Evolutionary conservation across 371 early-diverging fungal genomes (phyloP).

Genomic region (Circinella umbellata): DNA sequence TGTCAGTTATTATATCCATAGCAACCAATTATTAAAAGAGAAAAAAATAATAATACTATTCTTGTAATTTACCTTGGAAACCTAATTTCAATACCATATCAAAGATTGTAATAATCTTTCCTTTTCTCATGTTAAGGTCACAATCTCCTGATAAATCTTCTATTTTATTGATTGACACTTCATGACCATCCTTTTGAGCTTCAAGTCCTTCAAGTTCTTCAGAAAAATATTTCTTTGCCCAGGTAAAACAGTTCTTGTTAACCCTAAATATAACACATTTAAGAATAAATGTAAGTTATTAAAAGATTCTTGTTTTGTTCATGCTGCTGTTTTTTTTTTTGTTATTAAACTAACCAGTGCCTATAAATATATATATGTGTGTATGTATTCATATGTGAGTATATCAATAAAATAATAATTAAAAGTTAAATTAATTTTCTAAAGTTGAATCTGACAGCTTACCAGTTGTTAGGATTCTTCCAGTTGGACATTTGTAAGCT

Average conservation of each 20-base stretch:
- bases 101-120: constrained; percentile 86
- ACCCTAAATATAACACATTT: constrained; percentile 61
- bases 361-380: background rate
- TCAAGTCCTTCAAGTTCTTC: constrained; percentile 54
- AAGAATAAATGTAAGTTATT: too few species aligned
- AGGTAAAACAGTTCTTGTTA: constrained; percentile 87
- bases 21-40: background rate
- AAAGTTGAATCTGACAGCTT: background rate
- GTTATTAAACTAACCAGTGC: constrained; percentile 13
- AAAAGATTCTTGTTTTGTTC: constrained; percentile 18
- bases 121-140: constrained; percentile 92
- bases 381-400: background rate
- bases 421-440: too few species aligned
- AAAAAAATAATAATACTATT: background rate
- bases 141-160: constrained; percentile 80
- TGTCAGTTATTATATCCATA: background rate
- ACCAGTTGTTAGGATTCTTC: constrained; percentile 18
- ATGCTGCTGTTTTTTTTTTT: too few species aligned
- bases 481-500: constrained; percentile 14
- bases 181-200: constrained; percentile 48
- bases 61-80: constrained; percentile 25
- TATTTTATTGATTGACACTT: constrained; percentile 62
- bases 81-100: constrained; percentile 70
- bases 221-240: constrained; percentile 84
- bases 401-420: background rate